phyloP scores from a whole-genome alignment of 2,329 filamentous ascomycete genomes.

The Sporothrix sp. region DNA sequence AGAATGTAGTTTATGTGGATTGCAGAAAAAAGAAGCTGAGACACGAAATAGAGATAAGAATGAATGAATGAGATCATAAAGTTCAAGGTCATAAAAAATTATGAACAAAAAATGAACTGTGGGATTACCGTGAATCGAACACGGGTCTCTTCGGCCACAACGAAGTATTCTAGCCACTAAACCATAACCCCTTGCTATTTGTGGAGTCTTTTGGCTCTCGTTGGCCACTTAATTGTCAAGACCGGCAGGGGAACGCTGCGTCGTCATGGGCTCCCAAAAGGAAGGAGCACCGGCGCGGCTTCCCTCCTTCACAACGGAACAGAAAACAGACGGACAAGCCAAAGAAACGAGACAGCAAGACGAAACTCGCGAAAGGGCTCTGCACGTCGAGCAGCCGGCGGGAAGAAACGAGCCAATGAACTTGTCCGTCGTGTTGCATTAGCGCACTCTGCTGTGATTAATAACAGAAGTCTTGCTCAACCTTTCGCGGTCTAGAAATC shows the following conservation, averaged over 20 bases:
- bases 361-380: too few species aligned
- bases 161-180: conserved; percentile 20
- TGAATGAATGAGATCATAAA: too few species aligned
- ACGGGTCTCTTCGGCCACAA: conserved; percentile 19
- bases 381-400: too few species aligned
- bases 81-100: not conserved
- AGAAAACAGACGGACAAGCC: too few species aligned
- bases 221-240: not conserved
- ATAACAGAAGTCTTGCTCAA: not conserved
- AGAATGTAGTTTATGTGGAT: too few species aligned
- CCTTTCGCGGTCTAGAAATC: not conserved
- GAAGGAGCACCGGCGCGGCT: not conserved
- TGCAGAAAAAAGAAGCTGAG: too few species aligned
- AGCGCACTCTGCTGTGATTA: not conserved
- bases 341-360: not conserved
- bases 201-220: not conserved
- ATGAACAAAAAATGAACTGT: conserved; percentile 12
- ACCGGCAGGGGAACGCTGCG: not conserved
- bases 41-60: too few species aligned
- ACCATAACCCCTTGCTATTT: conserved; percentile 14
- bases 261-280: not conserved
- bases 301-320: not conserved
- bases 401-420: too few species aligned
- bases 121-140: conserved; percentile 20
- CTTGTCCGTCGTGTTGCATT: too few species aligned